Conservation (phyloP, 305 asterid genomes). For the Striga hermonthica region DNA sequence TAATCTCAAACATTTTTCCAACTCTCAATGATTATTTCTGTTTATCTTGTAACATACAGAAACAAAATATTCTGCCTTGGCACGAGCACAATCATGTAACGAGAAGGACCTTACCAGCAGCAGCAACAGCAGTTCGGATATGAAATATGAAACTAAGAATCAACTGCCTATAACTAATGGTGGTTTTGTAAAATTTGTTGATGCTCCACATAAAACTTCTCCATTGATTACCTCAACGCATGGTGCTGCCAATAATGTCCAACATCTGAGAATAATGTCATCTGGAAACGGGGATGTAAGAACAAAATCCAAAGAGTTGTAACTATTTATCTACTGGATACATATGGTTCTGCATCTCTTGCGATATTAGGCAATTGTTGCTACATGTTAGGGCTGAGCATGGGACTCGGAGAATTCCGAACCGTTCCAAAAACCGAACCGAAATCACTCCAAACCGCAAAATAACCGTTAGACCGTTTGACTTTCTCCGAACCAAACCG, state of each 20-base stretch:
- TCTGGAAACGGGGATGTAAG: slow-evolving; percentile 58
- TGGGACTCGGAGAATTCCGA: slow-evolving; percentile 44
- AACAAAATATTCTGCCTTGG: slow-evolving; percentile 58
- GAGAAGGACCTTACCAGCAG: slow-evolving; percentile 43
- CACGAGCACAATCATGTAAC: slow-evolving; percentile 45
- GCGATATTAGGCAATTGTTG: slow-evolving; percentile 50
- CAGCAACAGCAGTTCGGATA: slow-evolving; percentile 38
- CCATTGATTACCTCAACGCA: slow-evolving; percentile 36
- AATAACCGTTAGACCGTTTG: too few species aligned
- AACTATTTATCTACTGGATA: slow-evolving; percentile 36
- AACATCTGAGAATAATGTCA: slow-evolving; percentile 36
- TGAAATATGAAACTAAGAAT: slow-evolving; percentile 38
- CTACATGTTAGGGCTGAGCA: slow-evolving; percentile 36
- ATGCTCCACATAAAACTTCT: slow-evolving; percentile 38
- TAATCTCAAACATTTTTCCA: too few species aligned
- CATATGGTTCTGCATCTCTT: slow-evolving; percentile 40
- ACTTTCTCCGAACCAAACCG: too few species aligned
- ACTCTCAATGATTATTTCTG: too few species aligned
- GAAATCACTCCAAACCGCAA: too few species aligned
- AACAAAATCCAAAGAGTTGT: slow-evolving; percentile 45
- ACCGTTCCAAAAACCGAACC: too few species aligned
- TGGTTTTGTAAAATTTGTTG: slow-evolving; percentile 40
- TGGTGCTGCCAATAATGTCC: slow-evolving; percentile 35
- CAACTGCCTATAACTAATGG: slow-evolving; percentile 46
- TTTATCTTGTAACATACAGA: slow-evolving; percentile 42